These are phyloP conservation scores for Yamadazyma sp. DNA, from an alignment of 1,139 yeast species.

Conservation along the genomic window DNA sequence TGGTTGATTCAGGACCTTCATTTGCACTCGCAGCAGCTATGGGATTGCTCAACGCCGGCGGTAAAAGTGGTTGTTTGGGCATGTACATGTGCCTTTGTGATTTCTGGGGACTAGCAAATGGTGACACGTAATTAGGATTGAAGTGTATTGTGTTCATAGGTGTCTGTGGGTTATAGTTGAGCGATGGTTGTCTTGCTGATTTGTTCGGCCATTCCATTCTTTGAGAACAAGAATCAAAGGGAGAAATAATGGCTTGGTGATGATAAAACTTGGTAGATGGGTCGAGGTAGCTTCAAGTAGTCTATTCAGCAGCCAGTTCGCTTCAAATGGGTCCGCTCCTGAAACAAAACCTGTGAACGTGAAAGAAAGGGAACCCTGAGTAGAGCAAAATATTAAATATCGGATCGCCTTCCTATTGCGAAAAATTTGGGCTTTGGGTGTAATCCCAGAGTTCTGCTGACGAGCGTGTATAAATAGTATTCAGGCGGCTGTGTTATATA, in stretches of 20 bases:
- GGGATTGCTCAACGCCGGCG: not conserved
- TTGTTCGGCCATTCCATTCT: constrained; percentile 5
- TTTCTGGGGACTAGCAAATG: constrained; percentile 2
- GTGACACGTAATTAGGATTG: constrained; percentile 3
- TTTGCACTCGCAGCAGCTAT: not conserved
- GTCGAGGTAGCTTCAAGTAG: not conserved
- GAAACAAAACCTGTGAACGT: too few species aligned
- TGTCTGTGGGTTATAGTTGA: constrained; percentile 3
- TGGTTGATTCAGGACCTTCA: not conserved
- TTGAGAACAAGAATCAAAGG: too few species aligned
- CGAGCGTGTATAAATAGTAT: too few species aligned
- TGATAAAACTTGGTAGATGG: not conserved
- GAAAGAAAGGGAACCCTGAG: too few species aligned
- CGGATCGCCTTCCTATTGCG: not conserved
- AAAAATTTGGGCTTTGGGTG: too few species aligned
- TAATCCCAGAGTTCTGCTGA: too few species aligned
- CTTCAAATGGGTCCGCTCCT: too few species aligned
- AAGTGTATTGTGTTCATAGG: constrained; percentile 4
- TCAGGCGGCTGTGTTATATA: too few species aligned
- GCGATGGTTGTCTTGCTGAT: constrained; percentile 1
- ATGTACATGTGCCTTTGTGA: constrained; percentile 1
- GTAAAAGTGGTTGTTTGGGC: constrained; percentile 4
- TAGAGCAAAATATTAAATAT: not conserved
- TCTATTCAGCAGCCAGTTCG: too few species aligned
- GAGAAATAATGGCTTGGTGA: not conserved